Conservation (phyloP, 306 rosid genomes). For the Pachyrhizus erosus region DNA sequence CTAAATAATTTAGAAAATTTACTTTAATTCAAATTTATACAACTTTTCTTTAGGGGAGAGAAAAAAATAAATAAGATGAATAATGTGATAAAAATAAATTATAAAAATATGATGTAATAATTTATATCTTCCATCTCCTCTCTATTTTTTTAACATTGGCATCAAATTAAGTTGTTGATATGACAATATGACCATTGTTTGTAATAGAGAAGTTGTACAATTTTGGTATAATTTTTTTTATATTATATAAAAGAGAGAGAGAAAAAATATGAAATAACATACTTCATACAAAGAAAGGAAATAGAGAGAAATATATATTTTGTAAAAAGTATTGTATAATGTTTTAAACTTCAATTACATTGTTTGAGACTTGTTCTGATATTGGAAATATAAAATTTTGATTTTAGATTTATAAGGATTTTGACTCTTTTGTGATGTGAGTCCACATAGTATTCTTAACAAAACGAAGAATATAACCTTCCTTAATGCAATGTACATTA, state of each 20-base stretch:
- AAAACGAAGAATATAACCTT: background rate
- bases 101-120: background rate
- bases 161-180: background rate
- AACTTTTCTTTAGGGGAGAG: background rate
- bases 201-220: background rate
- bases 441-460: background rate
- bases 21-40: background rate
- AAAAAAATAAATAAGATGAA: background rate
- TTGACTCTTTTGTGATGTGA: background rate
- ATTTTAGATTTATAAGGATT: background rate
- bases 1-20: background rate
- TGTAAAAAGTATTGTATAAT: background rate
- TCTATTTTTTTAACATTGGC: background rate
- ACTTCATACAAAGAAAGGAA: background rate
- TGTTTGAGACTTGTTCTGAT: background rate
- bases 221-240: background rate
- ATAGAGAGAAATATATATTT: background rate
- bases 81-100: background rate
- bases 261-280: background rate
- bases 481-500: background rate
- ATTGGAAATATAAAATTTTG: background rate
- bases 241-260: too few species aligned
- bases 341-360: background rate
- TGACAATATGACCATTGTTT: background rate
- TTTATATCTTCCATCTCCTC: background rate